Conservation (phyloP, 192 early-diverging fungal genomes). For the Coemansia sp. region DNA sequence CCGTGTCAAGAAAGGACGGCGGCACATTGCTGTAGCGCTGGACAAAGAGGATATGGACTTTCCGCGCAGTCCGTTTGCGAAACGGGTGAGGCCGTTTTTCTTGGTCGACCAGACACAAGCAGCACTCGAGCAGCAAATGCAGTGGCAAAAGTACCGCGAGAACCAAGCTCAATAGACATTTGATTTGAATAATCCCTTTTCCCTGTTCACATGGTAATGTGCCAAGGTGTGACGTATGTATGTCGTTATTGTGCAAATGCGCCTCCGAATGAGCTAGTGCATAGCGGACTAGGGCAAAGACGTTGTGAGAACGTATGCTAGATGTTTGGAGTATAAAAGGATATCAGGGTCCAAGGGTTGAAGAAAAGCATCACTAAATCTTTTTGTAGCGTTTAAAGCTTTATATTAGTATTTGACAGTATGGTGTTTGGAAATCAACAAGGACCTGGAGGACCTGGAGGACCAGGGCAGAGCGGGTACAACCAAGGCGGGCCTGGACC, state of each 20-base stretch:
- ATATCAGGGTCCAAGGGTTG: neutral
- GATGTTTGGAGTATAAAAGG: neutral
- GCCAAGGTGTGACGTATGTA: neutral
- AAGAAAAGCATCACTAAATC: no score
- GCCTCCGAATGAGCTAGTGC: no score
- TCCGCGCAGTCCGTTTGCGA: constrained; percentile 61
- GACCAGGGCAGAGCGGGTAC: constrained; percentile 2
- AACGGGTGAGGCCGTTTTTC: constrained; percentile 68
- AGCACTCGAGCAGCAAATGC: constrained; percentile 26
- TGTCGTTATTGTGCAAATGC: no score
- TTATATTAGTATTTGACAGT: neutral
- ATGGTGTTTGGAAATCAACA: constrained; percentile 25
- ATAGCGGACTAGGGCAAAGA: no score
- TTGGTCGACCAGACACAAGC: constrained; percentile 56
- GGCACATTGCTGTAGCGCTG: constrained; percentile 67
- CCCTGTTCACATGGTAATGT: neutral
- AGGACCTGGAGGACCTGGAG: constrained; percentile 18
- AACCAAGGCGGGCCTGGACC: neutral
- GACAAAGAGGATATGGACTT: constrained; percentile 60
- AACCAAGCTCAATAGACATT: constrained; percentile 2
- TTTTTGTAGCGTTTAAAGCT: no score
- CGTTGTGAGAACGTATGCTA: no score
- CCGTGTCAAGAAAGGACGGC: constrained; percentile 59
- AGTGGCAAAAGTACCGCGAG: constrained; percentile 40
- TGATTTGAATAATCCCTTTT: no score